Percentiles rank a stretch among this genome's conserved stretches.
Conservation (phyloP, 805 yeast genomes). For the Candida broadrunensis region DNA sequence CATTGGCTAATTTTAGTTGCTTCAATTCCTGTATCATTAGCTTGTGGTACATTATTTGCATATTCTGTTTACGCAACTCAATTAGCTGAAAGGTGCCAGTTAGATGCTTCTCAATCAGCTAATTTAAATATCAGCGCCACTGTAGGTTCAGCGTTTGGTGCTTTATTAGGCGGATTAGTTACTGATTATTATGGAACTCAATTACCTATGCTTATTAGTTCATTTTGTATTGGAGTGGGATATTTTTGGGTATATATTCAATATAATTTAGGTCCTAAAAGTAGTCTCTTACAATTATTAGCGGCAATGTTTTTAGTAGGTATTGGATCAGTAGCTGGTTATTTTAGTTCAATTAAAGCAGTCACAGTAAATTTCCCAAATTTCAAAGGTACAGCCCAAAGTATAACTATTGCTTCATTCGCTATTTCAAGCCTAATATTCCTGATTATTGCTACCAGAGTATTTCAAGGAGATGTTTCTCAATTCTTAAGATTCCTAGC, state of each 20-base stretch:
- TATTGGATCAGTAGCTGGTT: constrained; percentile 30
- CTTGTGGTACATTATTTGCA: constrained; percentile 32
- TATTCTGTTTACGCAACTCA: constrained; percentile 32
- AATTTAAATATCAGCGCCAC: constrained; percentile 30
- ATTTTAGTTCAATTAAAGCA: constrained; percentile 32
- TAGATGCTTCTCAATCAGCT: constrained; percentile 25
- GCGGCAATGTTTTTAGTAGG: constrained; percentile 29
- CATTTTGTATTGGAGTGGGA: constrained; percentile 20
- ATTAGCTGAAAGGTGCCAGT: constrained; percentile 25
- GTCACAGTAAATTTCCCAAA: constrained; percentile 30
- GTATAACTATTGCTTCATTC: constrained; percentile 34
- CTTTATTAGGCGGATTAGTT: constrained; percentile 27
- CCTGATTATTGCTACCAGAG: constrained; percentile 16
- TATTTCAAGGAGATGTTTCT: constrained; percentile 20
- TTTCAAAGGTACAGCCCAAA: constrained; percentile 33
- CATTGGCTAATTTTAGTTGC: constrained; percentile 23
- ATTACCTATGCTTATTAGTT: constrained; percentile 27
- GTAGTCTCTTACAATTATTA: constrained; percentile 12
- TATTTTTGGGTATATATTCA: constrained; percentile 24
- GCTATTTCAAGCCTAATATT: constrained; percentile 31
- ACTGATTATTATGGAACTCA: constrained; percentile 34
- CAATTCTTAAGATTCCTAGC: constrained; percentile 21
- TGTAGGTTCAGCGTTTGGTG: constrained; percentile 31
- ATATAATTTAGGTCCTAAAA: constrained; percentile 16
- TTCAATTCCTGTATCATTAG: constrained; percentile 30